These are phyloP conservation scores for Ascochyta rabiei DNA, from an alignment of 2,329 filamentous ascomycete species.

Conservation along the genomic window DNA sequence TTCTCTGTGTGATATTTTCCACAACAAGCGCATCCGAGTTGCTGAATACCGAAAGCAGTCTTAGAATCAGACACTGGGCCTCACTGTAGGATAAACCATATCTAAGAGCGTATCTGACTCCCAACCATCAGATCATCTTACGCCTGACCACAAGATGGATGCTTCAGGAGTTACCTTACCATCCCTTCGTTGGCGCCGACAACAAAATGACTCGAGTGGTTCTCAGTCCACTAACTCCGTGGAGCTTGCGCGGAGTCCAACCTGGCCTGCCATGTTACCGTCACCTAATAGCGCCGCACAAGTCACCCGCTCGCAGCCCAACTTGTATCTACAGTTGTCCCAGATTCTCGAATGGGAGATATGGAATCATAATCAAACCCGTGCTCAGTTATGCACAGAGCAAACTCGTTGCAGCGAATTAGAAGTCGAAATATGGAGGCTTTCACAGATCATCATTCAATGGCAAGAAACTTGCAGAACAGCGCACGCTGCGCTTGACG, in stretches of 20 bases:
- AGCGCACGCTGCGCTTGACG: background rate
- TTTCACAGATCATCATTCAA: background rate
- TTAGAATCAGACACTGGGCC: no score
- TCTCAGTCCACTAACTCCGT: background rate
- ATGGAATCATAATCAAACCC: constrained; percentile 10
- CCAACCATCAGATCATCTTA: no score
- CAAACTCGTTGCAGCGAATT: background rate
- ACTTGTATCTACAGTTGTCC: constrained; percentile 5
- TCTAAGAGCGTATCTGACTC: no score
- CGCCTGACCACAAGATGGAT: background rate
- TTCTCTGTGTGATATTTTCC: no score
- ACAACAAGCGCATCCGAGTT: no score
- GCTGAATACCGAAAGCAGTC: no score
- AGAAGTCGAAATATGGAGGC: background rate
- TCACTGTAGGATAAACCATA: no score
- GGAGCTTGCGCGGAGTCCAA: background rate
- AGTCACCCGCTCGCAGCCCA: background rate
- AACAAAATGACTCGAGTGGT: background rate
- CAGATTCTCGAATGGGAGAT: constrained; percentile 9
- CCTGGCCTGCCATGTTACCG: background rate
- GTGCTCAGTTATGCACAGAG: background rate
- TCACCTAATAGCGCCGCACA: background rate
- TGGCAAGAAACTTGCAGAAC: constrained; percentile 3
- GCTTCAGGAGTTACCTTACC: background rate
- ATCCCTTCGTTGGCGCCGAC: background rate